A percentile compares a stretch with the other conserved stretches of the same genome.
Evolutionary conservation across 495 filamentous ascomycete genomes (phyloP).

Genomic region (Aspergillus leporis): DNA sequence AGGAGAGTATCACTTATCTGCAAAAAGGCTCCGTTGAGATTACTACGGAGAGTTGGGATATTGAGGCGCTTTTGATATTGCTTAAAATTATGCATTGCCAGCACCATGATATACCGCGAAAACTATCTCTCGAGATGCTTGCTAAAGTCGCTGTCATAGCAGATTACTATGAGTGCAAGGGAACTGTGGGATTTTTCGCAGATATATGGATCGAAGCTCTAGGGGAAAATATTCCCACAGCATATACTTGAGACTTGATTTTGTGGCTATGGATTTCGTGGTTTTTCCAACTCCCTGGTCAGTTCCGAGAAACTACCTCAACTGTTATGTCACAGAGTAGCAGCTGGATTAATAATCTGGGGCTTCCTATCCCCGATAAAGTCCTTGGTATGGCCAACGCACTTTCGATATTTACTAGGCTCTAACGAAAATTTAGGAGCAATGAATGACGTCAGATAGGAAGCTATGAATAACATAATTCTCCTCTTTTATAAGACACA

Average conservation of each 20-base stretch:
- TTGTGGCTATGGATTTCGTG: constrained; percentile 42
- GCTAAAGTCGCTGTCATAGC: constrained; percentile 53
- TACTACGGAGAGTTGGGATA: constrained; percentile 38
- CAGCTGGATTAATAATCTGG: constrained; percentile 21
- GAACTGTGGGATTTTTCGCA: constrained; percentile 40
- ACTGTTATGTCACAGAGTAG: constrained; percentile 24
- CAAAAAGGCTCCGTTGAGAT: constrained; percentile 47
- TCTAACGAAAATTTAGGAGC: constrained; percentile 18
- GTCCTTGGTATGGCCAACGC: constrained; percentile 24
- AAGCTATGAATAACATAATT: constrained; percentile 20
- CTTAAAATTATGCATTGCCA: constrained; percentile 54
- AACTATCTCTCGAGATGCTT: constrained; percentile 47
- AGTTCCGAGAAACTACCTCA: constrained; percentile 26
- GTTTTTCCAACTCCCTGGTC: constrained; percentile 26
- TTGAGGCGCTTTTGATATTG: constrained; percentile 48
- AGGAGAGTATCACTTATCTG: constrained; percentile 31
- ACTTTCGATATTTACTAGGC: background rate
- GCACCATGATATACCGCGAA: constrained; percentile 38
- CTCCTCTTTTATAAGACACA: constrained; percentile 18
- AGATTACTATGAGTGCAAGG: constrained; percentile 53
- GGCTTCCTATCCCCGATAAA: constrained; percentile 29
- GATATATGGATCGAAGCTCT: constrained; percentile 45
- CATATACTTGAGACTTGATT: constrained; percentile 29
- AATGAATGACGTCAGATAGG: constrained; percentile 22
- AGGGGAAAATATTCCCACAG: constrained; percentile 10